Evolutionary conservation across 2,329 filamentous ascomycete genomes (phyloP).

Genomic region (Colletotrichum abscissum): DNA sequence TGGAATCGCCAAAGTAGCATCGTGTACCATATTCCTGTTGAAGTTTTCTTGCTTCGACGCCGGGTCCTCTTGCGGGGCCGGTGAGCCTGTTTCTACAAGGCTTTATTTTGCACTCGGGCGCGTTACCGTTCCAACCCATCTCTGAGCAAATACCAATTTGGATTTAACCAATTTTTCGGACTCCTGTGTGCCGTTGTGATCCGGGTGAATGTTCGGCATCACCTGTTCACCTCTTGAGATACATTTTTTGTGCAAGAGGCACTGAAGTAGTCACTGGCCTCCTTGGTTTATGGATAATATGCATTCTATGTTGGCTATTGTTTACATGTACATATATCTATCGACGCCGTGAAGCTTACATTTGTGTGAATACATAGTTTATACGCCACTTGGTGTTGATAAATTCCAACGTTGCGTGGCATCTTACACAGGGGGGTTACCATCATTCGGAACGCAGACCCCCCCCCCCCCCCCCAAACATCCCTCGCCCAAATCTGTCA

Average conservation of each 20-base stretch:
- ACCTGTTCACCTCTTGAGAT: no score
- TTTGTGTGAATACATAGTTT: conserved; percentile 12
- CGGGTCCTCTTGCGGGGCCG: background rate
- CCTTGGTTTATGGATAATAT: background rate
- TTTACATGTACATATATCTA: background rate
- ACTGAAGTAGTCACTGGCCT: background rate
- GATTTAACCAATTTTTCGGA: conserved; percentile 16
- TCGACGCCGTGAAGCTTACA: conserved; percentile 5
- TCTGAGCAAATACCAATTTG: conserved; percentile 31
- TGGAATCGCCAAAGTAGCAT: conserved; percentile 16
- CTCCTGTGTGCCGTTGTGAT: background rate
- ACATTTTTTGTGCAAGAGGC: no score
- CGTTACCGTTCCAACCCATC: conserved; percentile 18
- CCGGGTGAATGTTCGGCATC: no score
- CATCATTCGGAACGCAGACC: background rate
- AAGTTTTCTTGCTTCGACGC: conserved; percentile 13
- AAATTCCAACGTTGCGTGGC: background rate
- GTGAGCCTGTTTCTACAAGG: conserved; percentile 14
- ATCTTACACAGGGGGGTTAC: background rate
- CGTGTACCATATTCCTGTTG: conserved; percentile 30
- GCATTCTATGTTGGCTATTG: background rate
- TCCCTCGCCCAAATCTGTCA: no score
- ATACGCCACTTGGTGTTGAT: background rate
- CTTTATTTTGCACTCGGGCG: conserved; percentile 6
- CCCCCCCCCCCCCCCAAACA: no score